Evolutionary conservation across 2,329 filamentous ascomycete genomes (phyloP), one percentile per base, ranked within the genome.

Genomic region (Chalara sp.): DNA sequence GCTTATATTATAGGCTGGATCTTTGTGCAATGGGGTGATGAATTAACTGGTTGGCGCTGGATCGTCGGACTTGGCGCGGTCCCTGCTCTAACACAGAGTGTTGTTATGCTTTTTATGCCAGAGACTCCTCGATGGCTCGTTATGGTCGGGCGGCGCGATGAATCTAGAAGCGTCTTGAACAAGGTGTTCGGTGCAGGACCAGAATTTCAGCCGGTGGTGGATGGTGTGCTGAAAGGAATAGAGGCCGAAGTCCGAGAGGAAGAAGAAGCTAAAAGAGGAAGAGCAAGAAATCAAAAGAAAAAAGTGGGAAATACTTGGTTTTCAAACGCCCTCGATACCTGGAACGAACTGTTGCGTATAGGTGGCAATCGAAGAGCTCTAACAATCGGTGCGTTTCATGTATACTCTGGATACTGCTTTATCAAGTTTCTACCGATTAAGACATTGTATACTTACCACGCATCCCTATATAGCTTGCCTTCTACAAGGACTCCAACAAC

Each of bases 121-220:
- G 92, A 97, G 69, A 95, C 88, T 10, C 92, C 92, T 33, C 77
- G 92, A 29, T 96, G 89, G 86, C 75, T 96, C 28, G 83, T 95
- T 21, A 84, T 83, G 64, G 80, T 76, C 3, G 85, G 83, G 1
- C 73, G 76, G 45, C 74, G 76, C 3, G 71, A 72, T 4, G 76
- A 79, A 53, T 92, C 90, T 4, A 78, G 76, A 54, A 62, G 60
- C 4, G 81, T 96, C 2, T 71, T 96, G 13, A 72, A 67, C 32
- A 80, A 76, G 54, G 80, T 90, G 2, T 84, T 86, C 52, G 80
- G 81, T 4, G 60, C 57, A 3, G 70, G 68, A 3, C 67, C 68
- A 13, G 69, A 71, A 6, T 68, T 65, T 53, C 68, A 63, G 50
- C 69, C 67, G 10, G 68, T 79, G 37, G 81, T 83, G 0, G 78